These are phyloP conservation scores for Prunus fruticosa DNA, from an alignment of 306 rosid genomes.

Conservation along the genomic window DNA sequence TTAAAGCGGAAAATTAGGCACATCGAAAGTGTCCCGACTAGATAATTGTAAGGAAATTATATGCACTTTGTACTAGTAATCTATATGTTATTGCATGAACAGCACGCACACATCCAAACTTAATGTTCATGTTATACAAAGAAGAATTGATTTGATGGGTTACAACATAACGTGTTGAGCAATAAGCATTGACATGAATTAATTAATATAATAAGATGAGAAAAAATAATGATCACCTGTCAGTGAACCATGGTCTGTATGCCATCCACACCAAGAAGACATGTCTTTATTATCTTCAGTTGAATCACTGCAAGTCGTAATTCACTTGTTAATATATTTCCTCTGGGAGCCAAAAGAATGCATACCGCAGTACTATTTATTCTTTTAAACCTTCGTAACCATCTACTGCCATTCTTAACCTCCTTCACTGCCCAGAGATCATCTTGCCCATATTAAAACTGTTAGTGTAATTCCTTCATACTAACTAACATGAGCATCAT, in stretches of 20 bases:
- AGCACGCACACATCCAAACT: not conserved
- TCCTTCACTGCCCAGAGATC: not conserved
- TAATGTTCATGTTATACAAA: not conserved
- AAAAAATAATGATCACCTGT: constrained; percentile 59
- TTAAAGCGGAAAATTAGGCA: constrained; percentile 33
- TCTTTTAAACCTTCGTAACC: not conserved
- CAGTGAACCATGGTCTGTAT: constrained; percentile 92
- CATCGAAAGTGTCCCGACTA: constrained; percentile 7
- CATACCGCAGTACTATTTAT: not conserved
- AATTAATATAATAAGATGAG: not conserved
- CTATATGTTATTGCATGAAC: constrained; percentile 12
- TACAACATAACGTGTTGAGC: not conserved
- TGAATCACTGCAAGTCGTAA: constrained; percentile 46
- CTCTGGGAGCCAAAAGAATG: not conserved
- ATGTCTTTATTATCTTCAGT: constrained; percentile 39
- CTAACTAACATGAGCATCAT: not conserved
- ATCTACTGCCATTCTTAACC: not conserved
- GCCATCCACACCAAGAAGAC: constrained; percentile 99
- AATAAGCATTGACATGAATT: not conserved
- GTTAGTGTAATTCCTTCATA: not conserved
- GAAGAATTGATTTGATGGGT: not conserved
- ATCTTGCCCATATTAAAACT: not conserved
- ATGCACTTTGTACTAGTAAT: not conserved
- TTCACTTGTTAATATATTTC: constrained; percentile 18
- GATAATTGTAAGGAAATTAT: not conserved